Evolutionary conservation across 805 yeast genomes (phyloP), one percentile per base, ranked within the genome.

Genomic region (Pichia membranifaciens): DNA sequence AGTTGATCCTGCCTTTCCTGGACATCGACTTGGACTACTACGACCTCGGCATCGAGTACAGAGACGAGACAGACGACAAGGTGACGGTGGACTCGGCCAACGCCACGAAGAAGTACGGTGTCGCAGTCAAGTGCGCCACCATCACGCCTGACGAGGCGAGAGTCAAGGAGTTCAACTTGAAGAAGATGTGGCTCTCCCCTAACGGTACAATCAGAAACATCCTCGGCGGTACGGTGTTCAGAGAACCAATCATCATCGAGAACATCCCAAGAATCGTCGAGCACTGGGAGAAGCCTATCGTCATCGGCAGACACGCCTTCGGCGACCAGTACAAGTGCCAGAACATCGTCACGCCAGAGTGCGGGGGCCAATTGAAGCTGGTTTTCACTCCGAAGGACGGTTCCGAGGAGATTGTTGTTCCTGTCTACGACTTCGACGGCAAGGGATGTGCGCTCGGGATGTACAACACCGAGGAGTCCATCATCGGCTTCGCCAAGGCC

Each of bases 91-190:
- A 91, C 47, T 86, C 96, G 10, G 97, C 97, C 21, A 71, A 82
- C 43, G 98, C 98, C 45, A 90, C 88, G 57, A 71, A 81, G 66
- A 78, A 89, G 68, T 84, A 87, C 67, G 86, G 87, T 46, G 98
- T 91, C 49, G 98, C 96, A 28, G 87, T 91, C 58, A 91, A 91
- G 72, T 91, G 98, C 73, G 98, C 98, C 49, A 91, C 98, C 44
- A 91, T 91, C 66, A 91, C 98, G n/a, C 97, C 98, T 7, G 96
- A 87, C 64, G 98, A 91, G 72, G 93, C 87, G 41, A 81, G 98
- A 61, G 97, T 91, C 45, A 73, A 86, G 67, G 98, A 91, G 69
- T 91, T 88, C 69, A 72, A 77, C 48, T 76, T 91, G 67, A 89
- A 91, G 73, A 85, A 89, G 68, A 91, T 91, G 98, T 91, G 97